phyloP scores from a whole-genome alignment of 2,329 filamentous ascomycete genomes.

The Venturia pyrina region DNA sequence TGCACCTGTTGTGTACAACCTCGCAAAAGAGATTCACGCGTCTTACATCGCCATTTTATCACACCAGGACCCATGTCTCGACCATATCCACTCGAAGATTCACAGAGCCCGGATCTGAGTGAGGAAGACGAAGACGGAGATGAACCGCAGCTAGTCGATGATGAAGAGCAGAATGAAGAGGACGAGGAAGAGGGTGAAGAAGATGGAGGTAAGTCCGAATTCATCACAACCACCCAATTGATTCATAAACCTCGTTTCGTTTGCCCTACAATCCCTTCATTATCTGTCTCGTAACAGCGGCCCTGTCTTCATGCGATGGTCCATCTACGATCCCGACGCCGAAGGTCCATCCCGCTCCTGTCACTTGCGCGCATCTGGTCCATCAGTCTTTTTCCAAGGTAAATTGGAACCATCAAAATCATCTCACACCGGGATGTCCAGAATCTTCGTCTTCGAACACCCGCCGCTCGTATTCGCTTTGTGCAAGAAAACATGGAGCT shows the following conservation, averaged over 20 bases:
- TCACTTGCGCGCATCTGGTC: not conserved
- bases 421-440: not conserved
- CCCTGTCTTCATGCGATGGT: not conserved
- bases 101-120: not conserved
- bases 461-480: not conserved
- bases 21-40: not conserved
- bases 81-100: not conserved
- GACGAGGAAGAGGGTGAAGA: constrained; percentile 32
- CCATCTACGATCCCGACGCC: not conserved
- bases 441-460: not conserved
- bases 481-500: not conserved
- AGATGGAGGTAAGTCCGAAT: constrained; percentile 47
- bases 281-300: not conserved
- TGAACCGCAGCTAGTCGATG: not conserved
- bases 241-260: not conserved
- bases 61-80: not conserved
- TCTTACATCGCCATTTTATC: not conserved
- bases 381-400: not conserved
- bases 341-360: not conserved
- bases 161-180: constrained; percentile 21
- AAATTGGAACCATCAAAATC: not conserved
- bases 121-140: not conserved
- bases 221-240: not conserved
- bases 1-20: not conserved
- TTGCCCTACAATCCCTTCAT: not conserved